phyloP scores from a whole-genome alignment of 78 protist genomes.

The Polysphondylium violaceum region DNA sequence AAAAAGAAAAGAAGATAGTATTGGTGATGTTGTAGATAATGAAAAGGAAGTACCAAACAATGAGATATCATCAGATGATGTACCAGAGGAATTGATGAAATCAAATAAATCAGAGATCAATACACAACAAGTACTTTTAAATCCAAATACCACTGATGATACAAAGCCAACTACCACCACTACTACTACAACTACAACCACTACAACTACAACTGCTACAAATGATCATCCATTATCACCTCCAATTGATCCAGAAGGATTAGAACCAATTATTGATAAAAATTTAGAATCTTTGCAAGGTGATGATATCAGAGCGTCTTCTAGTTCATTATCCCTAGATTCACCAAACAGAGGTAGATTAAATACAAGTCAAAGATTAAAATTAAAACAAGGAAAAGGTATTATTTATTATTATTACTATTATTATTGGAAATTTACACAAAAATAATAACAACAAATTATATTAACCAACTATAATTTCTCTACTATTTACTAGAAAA shows the following conservation, averaged over 20 bases:
- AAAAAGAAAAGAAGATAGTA: constrained; percentile 48
- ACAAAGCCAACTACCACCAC: neutral
- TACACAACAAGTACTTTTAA: constrained; percentile 23
- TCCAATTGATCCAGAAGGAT: neutral
- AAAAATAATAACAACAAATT: neutral
- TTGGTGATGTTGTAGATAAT: constrained; percentile 63
- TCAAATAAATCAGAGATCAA: constrained; percentile 16
- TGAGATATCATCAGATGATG: constrained; percentile 22
- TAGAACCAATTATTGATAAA: neutral
- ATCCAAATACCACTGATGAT: neutral
- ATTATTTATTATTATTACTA: neutral
- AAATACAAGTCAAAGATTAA: constrained; percentile 37
- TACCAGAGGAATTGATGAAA: constrained; percentile 18
- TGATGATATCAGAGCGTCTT: constrained; percentile 12
- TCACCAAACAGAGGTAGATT: constrained; percentile 46
- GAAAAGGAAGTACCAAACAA: constrained; percentile 28
- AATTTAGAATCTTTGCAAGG: too few relatives aligned
- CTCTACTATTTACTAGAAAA: constrained; percentile 8
- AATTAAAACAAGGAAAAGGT: constrained; percentile 25
- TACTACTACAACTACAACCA: neutral
- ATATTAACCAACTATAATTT: neutral
- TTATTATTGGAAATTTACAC: neutral
- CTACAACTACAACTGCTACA: neutral
- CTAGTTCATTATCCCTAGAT: neutral
- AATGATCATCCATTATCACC: constrained; percentile 11